Base-by-base conservation (phyloP, 345 rosid genomes). In the Syzygium oleosum region DNA sequence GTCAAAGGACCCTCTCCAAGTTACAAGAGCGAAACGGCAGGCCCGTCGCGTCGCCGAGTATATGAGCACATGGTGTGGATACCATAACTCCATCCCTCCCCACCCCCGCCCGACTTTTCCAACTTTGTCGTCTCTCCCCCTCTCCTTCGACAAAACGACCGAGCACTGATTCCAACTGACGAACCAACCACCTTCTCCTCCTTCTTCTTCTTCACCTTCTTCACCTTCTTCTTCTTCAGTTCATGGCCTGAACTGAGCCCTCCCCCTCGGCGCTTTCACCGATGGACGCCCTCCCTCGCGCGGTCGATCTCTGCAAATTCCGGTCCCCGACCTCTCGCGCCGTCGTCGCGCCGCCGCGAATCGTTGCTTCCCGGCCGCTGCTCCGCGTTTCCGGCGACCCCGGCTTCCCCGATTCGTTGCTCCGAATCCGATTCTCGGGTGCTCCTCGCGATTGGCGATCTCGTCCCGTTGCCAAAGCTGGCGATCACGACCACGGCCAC, bases 1-100 rank as follows among this genome's bases (percentile, higher is more conserved):
- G 73, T 6, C 73, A 3, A 52, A 15, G 19, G 54, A 6, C 54
- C 19, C 6, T 16, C 17, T 4, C 54, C 54, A 2, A 52, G 54
- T 52, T 1, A 13, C 54, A 16, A 2, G 17, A 52, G 54, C 54
- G 2, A 52, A 13, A 4, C 54, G 2, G 54, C 54, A 52, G 6
- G 17, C 54, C 53, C 15, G 53, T 52, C 53, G 53, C 3, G 53
- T 12, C 53, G 53, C 21, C 27, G 5, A 22, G 2, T 5, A 56
- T 5, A 56, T 91, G 91, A 88, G 88, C 86, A 77, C 89, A 90
- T 34, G 51, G 65, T 90, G 93, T 79, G 88, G 88, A 51, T 79
- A 12, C 23, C 34, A 10, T 80, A 7, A 54, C 85, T 15, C 29
- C 91, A 87, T 41, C 84, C 52, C 41, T 2, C 19, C 5, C 23